phyloP scores from a whole-genome alignment of 2,329 filamentous ascomycete species.

The Trichoderma asperellum region DNA sequence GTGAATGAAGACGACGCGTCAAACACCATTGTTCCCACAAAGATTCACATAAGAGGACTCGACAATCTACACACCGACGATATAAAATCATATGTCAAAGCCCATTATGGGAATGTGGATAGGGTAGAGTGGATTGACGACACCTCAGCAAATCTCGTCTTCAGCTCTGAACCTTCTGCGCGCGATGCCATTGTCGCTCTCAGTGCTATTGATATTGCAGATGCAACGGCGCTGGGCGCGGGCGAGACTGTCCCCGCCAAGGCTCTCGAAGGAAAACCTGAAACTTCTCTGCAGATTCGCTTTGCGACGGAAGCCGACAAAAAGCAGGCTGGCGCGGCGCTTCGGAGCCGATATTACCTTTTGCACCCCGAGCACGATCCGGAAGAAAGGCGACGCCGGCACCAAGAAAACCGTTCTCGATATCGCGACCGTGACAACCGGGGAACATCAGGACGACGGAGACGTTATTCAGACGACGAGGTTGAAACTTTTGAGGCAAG shows the following conservation, averaged over 20 bases:
- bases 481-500: constrained; percentile 69
- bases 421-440: constrained; percentile 58
- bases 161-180: constrained; percentile 59
- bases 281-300: constrained; percentile 71
- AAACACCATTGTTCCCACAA: constrained; percentile 49
- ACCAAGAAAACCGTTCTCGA: constrained; percentile 60
- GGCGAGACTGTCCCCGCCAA: constrained; percentile 73
- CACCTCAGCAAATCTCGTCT: constrained; percentile 84
- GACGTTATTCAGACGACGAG: constrained; percentile 53
- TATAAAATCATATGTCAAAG: constrained; percentile 72
- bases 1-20: constrained; percentile 33
- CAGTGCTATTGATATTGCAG: constrained; percentile 54
- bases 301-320: constrained; percentile 75
- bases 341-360: constrained; percentile 88
- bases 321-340: constrained; percentile 77
- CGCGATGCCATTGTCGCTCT: constrained; percentile 60
- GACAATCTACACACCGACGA: constrained; percentile 80
- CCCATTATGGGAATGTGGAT: constrained; percentile 65
- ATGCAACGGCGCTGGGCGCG: constrained; percentile 59
- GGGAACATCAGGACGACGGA: constrained; percentile 35
- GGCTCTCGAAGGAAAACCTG: constrained; percentile 66
- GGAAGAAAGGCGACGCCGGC: constrained; percentile 67
- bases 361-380: constrained; percentile 89
- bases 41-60: constrained; percentile 83
- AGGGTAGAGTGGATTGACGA: constrained; percentile 95